These are phyloP conservation scores for Emmonsiellopsis sp. DNA, from an alignment of 2,329 filamentous ascomycete genomes.

Conservation along the genomic window DNA sequence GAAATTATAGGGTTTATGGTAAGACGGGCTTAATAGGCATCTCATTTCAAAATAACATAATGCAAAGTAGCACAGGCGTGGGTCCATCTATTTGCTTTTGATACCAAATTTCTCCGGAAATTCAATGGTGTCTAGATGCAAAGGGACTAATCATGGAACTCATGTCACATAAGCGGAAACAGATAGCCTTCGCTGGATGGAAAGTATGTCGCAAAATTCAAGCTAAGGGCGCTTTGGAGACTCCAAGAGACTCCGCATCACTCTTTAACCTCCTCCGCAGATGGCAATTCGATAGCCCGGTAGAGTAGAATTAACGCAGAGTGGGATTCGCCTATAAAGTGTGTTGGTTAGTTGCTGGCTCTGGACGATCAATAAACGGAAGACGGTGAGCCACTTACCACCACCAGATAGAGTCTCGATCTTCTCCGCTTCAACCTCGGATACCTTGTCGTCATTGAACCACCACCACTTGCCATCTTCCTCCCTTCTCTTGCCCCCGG, in stretches of 20 bases:
- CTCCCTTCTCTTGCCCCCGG: constrained; percentile 58
- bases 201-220: neutral
- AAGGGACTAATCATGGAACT: neutral
- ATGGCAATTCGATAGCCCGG: constrained; percentile 40
- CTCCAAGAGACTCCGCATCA: constrained; percentile 13
- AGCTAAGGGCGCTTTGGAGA: neutral
- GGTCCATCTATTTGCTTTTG: neutral
- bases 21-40: no score
- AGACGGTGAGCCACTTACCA: constrained; percentile 41
- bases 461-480: constrained; percentile 99
- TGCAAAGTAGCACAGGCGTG: no score
- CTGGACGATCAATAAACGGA: constrained; percentile 6
- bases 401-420: constrained; percentile 84
- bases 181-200: neutral
- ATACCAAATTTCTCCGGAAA: neutral
- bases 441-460: constrained; percentile 98
- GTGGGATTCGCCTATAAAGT: constrained; percentile 36
- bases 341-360: constrained; percentile 11
- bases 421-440: constrained; percentile 83
- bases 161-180: neutral
- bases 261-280: constrained; percentile 27
- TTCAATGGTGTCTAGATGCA: neutral
- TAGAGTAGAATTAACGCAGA: constrained; percentile 43
- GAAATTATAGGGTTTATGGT: no score
- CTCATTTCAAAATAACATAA: no score